Evolutionary conservation across 192 early-diverging fungal genomes (phyloP), one percentile per base, ranked within the genome.

Genomic region (Dispira simplex): DNA sequence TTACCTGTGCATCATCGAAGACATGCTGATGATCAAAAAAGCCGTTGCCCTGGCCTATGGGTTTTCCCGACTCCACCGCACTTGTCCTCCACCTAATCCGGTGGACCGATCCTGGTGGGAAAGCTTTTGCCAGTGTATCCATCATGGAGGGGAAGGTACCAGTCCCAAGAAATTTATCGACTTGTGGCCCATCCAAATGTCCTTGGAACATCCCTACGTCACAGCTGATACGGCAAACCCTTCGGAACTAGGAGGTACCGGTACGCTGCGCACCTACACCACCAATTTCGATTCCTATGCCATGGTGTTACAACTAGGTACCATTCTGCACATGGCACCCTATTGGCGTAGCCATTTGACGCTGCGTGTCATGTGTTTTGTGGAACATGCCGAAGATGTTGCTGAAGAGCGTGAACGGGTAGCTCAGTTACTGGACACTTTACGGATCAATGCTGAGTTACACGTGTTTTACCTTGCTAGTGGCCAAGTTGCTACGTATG

Each of bases 231-330:
- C 48, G 26, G n/a, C 66, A 26, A 26, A 23, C 28, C 27, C 32
- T 39, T 39, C 32, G 32, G 32, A 39, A 6, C 32, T 39, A 39
- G 32, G 32, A 39, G 32, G 32, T 39, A 39, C 32, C 32, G 32
- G 55, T 60, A 43, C 71, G 72, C 59, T 62, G 62, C 67, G 65
- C 62, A 65, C 67, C 45, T 74, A 66, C 68, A 68, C 69, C 62
- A 77, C 71, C 63, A 80, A 80, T 47, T 84, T 88, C 74, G 80
- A 83, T 55, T 83, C 84, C 0, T 86, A 86, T 64, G 80, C 85
- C 39, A 80, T 86, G 81, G 84, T 88, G 10, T 68, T 88, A 46
- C 86, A 88, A 70, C 76, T 88, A 55, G 86, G 83, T 18, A 84
- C 83, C 11, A 85, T 88, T 26, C 64, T 88, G 51, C 79, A 86